phyloP scores from a whole-genome alignment of 352 stramenopile genomes.

The Phytophthora melonis region DNA sequence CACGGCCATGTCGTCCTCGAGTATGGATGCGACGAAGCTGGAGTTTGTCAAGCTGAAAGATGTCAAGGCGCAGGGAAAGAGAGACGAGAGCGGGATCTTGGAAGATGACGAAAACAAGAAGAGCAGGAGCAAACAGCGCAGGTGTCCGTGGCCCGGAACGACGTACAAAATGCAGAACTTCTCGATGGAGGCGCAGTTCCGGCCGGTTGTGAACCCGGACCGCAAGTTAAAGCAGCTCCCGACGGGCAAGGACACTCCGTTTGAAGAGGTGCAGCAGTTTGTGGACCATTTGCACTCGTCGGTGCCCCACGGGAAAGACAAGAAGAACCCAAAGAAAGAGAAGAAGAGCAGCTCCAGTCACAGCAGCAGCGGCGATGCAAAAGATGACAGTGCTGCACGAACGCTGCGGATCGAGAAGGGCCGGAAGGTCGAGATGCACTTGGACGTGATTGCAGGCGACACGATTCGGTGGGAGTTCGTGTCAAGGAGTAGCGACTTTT shows the following conservation, averaged over 20 bases:
- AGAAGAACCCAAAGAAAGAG: conserved; percentile 23
- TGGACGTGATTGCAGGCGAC: conserved; percentile 76
- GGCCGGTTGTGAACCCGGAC: conserved; percentile 58
- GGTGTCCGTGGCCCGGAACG: conserved; percentile 68
- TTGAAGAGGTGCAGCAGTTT: conserved; percentile 68
- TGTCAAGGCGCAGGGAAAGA: conserved; percentile 49
- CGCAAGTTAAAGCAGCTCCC: conserved; percentile 57
- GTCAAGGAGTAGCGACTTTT: conserved; percentile 68
- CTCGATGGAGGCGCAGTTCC: conserved; percentile 62
- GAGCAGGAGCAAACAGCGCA: conserved; percentile 41
- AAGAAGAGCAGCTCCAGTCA: conserved; percentile 21
- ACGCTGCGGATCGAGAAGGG: conserved; percentile 62
- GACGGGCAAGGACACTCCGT: conserved; percentile 43
- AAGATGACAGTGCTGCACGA: conserved; percentile 25
- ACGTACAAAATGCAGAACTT: conserved; percentile 87
- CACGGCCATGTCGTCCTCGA: conserved; percentile 68
- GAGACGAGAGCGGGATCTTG: conserved; percentile 32
- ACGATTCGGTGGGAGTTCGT: conserved; percentile 70
- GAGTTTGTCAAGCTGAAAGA: conserved; percentile 71
- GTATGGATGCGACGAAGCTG: conserved; percentile 62
- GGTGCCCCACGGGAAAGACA: conserved; percentile 44
- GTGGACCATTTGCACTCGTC: conserved; percentile 61
- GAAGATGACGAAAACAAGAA: conserved; percentile 37
- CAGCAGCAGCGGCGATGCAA: conserved; percentile 14
- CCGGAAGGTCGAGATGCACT: conserved; percentile 82